A percentile compares a stretch with the other conserved stretches of the same genome.
Conservation (phyloP, 1,284 basidiomycete genomes). For the Tetrapyrgos nigripes region DNA sequence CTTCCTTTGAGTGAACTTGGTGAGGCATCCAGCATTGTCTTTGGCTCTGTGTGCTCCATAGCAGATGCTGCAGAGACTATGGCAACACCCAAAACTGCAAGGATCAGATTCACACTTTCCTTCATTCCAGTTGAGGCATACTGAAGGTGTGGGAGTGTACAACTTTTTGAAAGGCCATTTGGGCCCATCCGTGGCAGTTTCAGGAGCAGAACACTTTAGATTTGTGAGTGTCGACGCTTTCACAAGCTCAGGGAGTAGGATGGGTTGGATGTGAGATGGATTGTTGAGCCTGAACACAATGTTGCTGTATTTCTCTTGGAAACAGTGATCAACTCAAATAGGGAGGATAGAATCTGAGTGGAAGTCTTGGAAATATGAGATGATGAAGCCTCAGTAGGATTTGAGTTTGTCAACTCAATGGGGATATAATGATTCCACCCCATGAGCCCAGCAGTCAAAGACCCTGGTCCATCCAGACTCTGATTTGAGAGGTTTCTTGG, state of each 20-base stretch:
- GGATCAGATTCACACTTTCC: conserved; percentile 22
- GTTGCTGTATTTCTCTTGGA: conserved; percentile 21
- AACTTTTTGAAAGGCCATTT: conserved; percentile 9
- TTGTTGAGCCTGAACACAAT: conserved; percentile 21
- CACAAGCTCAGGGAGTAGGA: too few relatives aligned
- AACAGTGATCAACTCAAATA: conserved; percentile 25
- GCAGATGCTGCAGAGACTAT: conserved; percentile 26
- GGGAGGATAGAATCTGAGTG: conserved; percentile 11
- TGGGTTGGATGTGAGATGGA: background rate
- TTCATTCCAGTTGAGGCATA: conserved; percentile 27
- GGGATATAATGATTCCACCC: conserved; percentile 26
- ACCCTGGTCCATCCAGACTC: conserved; percentile 33
- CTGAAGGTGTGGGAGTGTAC: too few relatives aligned
- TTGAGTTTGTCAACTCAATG: conserved; percentile 30
- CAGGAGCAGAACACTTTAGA: too few relatives aligned
- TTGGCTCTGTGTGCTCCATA: conserved; percentile 22
- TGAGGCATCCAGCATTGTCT: conserved; percentile 15
- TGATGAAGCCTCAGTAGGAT: conserved; percentile 23
- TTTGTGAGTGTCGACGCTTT: too few relatives aligned
- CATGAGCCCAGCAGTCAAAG: conserved; percentile 21
- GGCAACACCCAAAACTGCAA: conserved; percentile 19
- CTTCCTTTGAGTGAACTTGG: conserved; percentile 1
- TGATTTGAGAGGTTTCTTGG: too few relatives aligned
- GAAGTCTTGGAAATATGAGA: conserved; percentile 21
- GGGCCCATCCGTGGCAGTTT: conserved; percentile 15